Evolutionary conservation across 176 grass and related monocot species (phyloP).

Genomic region (Phoenix roebelenii): DNA sequence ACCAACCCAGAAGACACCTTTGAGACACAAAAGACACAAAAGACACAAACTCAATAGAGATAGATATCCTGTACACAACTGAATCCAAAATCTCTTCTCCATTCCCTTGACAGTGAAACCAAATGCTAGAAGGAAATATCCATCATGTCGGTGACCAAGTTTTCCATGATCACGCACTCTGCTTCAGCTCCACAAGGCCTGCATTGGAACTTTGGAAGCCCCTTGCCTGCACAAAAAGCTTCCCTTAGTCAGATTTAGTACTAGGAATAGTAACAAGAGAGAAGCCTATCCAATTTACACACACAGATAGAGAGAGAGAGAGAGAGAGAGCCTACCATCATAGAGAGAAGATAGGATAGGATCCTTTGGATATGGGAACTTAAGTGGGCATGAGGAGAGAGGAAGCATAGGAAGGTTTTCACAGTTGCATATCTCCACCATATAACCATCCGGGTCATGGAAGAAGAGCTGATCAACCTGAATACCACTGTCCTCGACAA

Average conservation of each 20-base stretch:
- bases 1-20: not conserved
- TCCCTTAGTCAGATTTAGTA: too few species aligned
- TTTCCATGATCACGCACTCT: conserved; percentile 8
- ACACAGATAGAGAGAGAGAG: not conserved
- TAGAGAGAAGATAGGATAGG: not conserved
- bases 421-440: not conserved
- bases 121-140: conserved; percentile 8
- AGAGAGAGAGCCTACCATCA: not conserved
- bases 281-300: too few species aligned
- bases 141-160: conserved; percentile 10
- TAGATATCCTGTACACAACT: too few species aligned
- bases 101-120: not conserved
- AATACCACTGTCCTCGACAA: not conserved
- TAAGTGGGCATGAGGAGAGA: conserved; percentile 11
- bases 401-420: conserved; percentile 12
- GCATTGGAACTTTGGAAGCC: not conserved
- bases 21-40: too few species aligned
- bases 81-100: too few species aligned
- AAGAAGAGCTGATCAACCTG: conserved; percentile 7
- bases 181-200: conserved; percentile 6
- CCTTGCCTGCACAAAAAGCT: not conserved
- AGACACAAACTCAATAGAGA: too few species aligned
- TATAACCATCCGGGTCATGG: not conserved
- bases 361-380: not conserved
- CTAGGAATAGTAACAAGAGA: too few species aligned